phyloP scores from a whole-genome alignment of 805 yeast genomes.

The Wickerhamiella sergipiensis region DNA sequence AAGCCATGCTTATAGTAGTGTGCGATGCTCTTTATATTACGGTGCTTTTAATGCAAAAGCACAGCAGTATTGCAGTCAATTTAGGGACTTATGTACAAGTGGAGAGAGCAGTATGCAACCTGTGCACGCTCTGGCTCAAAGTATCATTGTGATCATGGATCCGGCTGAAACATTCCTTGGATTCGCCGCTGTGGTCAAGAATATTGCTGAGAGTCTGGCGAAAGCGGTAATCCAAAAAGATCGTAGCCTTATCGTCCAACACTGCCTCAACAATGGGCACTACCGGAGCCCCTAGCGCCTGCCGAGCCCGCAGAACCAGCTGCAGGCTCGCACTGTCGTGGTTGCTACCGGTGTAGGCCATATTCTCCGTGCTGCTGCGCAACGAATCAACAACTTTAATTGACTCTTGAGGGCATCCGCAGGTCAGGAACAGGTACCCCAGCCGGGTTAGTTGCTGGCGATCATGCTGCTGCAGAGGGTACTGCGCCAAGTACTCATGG shows the following conservation, averaged over 20 bases:
- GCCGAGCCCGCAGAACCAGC: neutral
- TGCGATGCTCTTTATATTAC: no score
- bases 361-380: neutral
- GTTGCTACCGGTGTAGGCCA: neutral
- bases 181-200: neutral
- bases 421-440: slow-evolving; percentile 6
- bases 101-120: neutral
- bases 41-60: no score
- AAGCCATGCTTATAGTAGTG: no score
- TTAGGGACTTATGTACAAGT: neutral
- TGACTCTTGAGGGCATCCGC: slow-evolving; percentile 6
- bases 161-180: neutral
- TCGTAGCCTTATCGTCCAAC: neutral
- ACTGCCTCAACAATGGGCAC: neutral
- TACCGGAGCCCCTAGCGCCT: neutral
- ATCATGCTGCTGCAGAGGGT: slow-evolving; percentile 14
- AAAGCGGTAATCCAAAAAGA: neutral
- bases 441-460: slow-evolving; percentile 12
- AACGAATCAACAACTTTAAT: slow-evolving; percentile 7
- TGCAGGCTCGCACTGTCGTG: neutral
- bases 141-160: neutral
- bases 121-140: neutral
- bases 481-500: slow-evolving; percentile 13
- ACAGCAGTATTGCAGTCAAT: no score
- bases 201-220: neutral